Base-by-base conservation (phyloP, 306 rosid species). In the Carpinus viminea region DNA sequence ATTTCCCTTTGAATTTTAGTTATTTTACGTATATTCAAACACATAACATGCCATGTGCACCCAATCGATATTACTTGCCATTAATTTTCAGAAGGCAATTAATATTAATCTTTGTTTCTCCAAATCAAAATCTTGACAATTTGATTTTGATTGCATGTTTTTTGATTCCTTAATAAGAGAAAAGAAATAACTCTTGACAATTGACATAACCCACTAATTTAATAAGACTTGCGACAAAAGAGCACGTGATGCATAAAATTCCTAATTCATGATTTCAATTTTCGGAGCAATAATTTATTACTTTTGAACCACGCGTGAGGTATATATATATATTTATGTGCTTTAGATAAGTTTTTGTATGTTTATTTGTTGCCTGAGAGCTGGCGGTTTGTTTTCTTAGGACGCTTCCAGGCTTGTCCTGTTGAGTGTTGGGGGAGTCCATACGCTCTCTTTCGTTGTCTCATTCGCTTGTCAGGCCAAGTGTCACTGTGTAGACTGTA, bases 391-490 rank as follows among this genome's bases (percentile, higher is more conserved):
- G 24, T 28, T 17, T 46, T 64, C 16, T 31, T 13, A 0, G 4
- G 26, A 69, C 17, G 53, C 54, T 61, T 78, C 65, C 74, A 12
- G 7, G 52, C 59, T 56, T 76, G 74, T 68, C 72, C 12, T 10
- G 12, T 47, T 61, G 15, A 47, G 28, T 20, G 70, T 60, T 72
- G 82, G 54, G 18, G 46, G 8, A 24, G 64, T 41, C 26, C 20
- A 28, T 9, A 18, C 60, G 82, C 34, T 78, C 11, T 61, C 51
- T 61, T 59, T 57, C 47, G 26, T 20, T 46, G 76, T 78, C 76
- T 0, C 68, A 10, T 78, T 65, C 12, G 70, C 46, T 59, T 70
- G 48, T 46, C 70, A 43, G 20, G 15, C 18, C 34, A 34, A 12
- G 4, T 10, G 45, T 41, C 8, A 41, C 45, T 41, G 8, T 41